These are phyloP conservation scores for Sporothrix brunneoviolacea DNA, from an alignment of 2,329 filamentous ascomycete genomes.

Conservation along the genomic window DNA sequence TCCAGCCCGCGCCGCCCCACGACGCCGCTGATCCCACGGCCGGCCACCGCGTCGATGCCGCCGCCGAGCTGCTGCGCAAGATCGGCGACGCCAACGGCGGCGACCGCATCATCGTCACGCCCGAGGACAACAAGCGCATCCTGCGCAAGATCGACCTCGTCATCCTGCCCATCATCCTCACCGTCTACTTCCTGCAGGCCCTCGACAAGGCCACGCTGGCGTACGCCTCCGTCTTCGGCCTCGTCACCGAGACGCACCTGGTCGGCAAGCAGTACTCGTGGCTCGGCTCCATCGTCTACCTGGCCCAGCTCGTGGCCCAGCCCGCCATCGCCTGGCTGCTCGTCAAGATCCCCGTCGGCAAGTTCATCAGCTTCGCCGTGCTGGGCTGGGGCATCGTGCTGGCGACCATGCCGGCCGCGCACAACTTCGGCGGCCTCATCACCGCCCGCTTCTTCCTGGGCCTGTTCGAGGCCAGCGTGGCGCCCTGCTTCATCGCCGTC, in stretches of 20 bases:
- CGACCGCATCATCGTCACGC: conserved; percentile 36
- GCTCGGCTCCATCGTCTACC: conserved; percentile 31
- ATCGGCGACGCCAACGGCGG: conserved; percentile 10
- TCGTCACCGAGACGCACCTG: conserved; percentile 17
- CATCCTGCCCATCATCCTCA: conserved; percentile 38
- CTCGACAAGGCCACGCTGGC: conserved; percentile 21
- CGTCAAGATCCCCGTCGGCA: conserved; percentile 23
- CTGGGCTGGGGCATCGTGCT: conserved; percentile 22
- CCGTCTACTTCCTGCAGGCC: conserved; percentile 21
- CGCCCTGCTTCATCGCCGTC: conserved; percentile 49
- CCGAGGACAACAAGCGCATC: conserved; percentile 45
- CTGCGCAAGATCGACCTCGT: conserved; percentile 44
- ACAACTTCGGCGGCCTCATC: conserved; percentile 30
- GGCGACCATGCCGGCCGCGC: conserved; percentile 22
- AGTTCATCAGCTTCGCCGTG: conserved; percentile 21
- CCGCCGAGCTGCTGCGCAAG: conserved; percentile 19
- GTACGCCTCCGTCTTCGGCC: conserved; percentile 20
- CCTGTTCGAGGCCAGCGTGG: conserved; percentile 30
- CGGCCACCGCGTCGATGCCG: conserved; percentile 16
- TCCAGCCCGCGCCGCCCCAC: conserved; percentile 10
- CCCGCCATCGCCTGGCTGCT: conserved; percentile 21
- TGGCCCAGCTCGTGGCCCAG: conserved; percentile 26
- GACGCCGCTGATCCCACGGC: neutral
- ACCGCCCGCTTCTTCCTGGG: conserved; percentile 35
- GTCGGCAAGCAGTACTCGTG: conserved; percentile 19